Evolutionary conservation across 768 basidiomycete genomes (phyloP).

Genomic region (Boletus subparvulus): DNA sequence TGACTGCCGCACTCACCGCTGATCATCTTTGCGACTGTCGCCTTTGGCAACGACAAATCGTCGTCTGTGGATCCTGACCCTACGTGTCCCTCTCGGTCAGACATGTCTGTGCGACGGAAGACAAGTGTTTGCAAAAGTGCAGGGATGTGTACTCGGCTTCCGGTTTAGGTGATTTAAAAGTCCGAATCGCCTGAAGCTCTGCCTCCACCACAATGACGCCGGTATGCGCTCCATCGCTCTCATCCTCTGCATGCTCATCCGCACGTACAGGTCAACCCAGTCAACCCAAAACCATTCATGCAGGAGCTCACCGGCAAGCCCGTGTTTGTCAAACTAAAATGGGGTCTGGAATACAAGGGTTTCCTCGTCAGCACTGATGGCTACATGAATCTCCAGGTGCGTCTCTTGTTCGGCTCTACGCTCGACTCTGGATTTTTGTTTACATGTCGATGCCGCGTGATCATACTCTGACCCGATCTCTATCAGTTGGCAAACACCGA

Average conservation of each 20-base stretch:
- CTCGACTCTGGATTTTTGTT: too few species aligned
- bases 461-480: neutral
- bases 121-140: neutral
- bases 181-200: conserved; percentile 28
- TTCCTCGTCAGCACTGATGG: conserved; percentile 98
- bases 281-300: conserved; percentile 98
- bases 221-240: conserved; percentile 3
- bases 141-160: neutral
- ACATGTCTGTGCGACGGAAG: conserved; percentile 53
- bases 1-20: conserved; percentile 51
- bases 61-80: conserved; percentile 74
- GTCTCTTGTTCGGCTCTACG: neutral
- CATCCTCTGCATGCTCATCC: conserved; percentile 7
- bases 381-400: conserved; percentile 98
- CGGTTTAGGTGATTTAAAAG: conserved; percentile 36
- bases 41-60: conserved; percentile 92
- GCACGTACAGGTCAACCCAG: conserved; percentile 71
- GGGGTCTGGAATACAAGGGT: conserved; percentile 99
- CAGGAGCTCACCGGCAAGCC: conserved; percentile 98
- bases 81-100: conserved; percentile 82
- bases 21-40: conserved; percentile 97
- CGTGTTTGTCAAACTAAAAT: conserved; percentile 93
- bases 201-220: conserved; percentile 15
- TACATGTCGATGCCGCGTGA: neutral
- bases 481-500: conserved; percentile 95